Evolutionary conservation across 2,329 filamentous ascomycete species (phyloP).

Genomic region (Penicillium concentricum): DNA sequence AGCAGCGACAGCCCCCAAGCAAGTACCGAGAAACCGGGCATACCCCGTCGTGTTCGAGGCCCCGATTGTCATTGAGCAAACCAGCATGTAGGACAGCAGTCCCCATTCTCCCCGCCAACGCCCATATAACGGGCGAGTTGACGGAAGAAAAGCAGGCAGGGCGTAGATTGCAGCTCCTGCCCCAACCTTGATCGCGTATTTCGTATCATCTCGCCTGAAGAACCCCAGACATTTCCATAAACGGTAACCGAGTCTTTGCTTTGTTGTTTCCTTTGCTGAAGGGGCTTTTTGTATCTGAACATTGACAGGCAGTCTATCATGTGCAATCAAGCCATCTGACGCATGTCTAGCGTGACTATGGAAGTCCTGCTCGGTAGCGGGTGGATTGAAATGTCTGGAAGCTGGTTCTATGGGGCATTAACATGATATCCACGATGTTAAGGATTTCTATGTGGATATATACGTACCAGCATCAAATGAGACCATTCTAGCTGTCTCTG

Average conservation of each 20-base stretch:
- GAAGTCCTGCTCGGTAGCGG: neutral
- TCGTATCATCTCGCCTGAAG: constrained; percentile 64
- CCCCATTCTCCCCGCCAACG: constrained; percentile 97
- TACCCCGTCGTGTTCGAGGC: constrained; percentile 91
- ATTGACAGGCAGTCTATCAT: constrained; percentile 8
- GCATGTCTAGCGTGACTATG: constrained; percentile 3
- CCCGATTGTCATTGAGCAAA: constrained; percentile 96
- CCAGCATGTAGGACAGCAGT: constrained; percentile 93
- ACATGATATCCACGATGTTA: neutral
- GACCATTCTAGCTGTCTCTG: constrained; percentile 13
- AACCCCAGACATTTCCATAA: constrained; percentile 48
- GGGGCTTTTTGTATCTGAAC: constrained; percentile 3
- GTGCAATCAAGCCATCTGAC: constrained; percentile 9
- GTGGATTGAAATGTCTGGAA: neutral
- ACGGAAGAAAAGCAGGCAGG: constrained; percentile 78
- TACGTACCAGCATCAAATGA: constrained; percentile 30
- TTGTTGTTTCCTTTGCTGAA: constrained; percentile 13
- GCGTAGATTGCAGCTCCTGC: constrained; percentile 86
- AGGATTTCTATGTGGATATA: neutral
- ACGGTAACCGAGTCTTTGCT: constrained; percentile 41
- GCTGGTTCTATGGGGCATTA: neutral
- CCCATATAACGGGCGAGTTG: constrained; percentile 75
- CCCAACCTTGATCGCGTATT: constrained; percentile 90
- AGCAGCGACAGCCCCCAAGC: constrained; percentile 74
- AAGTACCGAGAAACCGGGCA: constrained; percentile 81